Base-by-base conservation (phyloP, 345 rosid genomes). In the Anastatica hierochuntica region DNA sequence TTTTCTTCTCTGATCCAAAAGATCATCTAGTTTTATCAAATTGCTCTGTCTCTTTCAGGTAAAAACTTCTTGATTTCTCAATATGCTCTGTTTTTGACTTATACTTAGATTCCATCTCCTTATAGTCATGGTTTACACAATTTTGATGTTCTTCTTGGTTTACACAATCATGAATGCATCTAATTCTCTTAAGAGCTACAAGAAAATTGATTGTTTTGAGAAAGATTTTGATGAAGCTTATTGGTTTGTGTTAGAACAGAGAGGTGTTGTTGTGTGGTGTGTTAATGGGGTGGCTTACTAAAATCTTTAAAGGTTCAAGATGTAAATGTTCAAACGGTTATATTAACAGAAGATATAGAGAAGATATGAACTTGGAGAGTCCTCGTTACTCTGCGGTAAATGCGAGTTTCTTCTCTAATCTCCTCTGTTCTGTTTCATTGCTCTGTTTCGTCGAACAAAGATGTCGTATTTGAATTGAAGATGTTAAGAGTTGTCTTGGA, bases 251-350 rank as follows among this genome's bases (percentile, higher is more conserved):
- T n/a, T n/a, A n/a, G n/a, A n/a, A n/a, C n/a, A n/a, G n/a, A n/a
- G n/a, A n/a, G n/a, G n/a, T n/a, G n/a, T n/a, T n/a, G n/a, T n/a
- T n/a, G n/a, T n/a, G n/a, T n/a, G n/a, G n/a, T n/a, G 49, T 53
- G 57, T 38, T 35, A 45, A 88, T 92, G 99, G 90, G 80, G 42
- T 92, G 99, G 99, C 76, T 80, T 57, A 85, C 76, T 53, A 81
- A 85, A 59, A 67, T 85, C 69, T 61, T 92, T 23, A 77, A 80
- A 35, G 94, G 90, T 36, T 78, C 95, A 50, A 72, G 79, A 53
- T 47, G 65, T 63, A 80, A 62, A 23, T 62, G 45, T 33, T 69
- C 65, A 0, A 65, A 63, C 20, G 78, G 80, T 30, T 81, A 72
- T 20, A 62, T 64, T 69, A 77, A 75, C 30, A 77, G 82, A 64